Conservation (phyloP, 2,329 filamentous ascomycete genomes). For the Penicillium frequentans region DNA sequence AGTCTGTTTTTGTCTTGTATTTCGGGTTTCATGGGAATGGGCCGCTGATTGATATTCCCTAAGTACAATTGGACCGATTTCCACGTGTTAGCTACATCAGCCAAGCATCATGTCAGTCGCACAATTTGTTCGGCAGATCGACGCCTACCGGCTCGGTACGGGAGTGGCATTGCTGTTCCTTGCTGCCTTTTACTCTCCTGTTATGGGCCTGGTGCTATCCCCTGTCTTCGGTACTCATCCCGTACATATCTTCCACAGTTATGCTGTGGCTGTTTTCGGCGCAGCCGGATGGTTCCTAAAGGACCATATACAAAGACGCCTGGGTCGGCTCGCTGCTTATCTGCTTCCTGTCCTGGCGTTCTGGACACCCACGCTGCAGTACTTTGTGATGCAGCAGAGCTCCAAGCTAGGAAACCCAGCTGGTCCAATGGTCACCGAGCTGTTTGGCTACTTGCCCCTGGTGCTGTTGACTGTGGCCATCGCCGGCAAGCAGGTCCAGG, state of each 20-base stretch:
- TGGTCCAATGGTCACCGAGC: slow-evolving; percentile 75
- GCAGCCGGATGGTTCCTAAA: slow-evolving; percentile 73
- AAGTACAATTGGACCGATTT: slow-evolving; percentile 3
- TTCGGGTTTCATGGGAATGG: neutral
- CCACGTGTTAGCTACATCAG: slow-evolving; percentile 1
- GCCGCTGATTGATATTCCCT: neutral
- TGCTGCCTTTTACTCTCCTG: slow-evolving; percentile 41
- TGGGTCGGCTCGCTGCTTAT: slow-evolving; percentile 47
- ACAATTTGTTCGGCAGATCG: slow-evolving; percentile 25
- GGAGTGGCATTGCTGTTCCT: slow-evolving; percentile 39
- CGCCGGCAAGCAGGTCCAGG: slow-evolving; percentile 65
- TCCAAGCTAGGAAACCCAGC: slow-evolving; percentile 63
- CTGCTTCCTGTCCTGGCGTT: slow-evolving; percentile 72
- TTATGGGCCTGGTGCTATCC: slow-evolving; percentile 68
- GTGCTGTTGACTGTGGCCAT: slow-evolving; percentile 63
- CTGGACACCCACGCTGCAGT: slow-evolving; percentile 73
- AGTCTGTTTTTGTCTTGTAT: neutral
- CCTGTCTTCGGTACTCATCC: slow-evolving; percentile 89
- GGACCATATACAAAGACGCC: slow-evolving; percentile 51
- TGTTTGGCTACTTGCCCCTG: slow-evolving; percentile 69
- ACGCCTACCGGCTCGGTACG: slow-evolving; percentile 25
- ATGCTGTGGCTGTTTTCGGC: slow-evolving; percentile 64
- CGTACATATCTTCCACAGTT: slow-evolving; percentile 68
- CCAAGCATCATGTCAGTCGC: slow-evolving; percentile 27
- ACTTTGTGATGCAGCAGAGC: slow-evolving; percentile 68